Base-by-base conservation (phyloP, 176 grass and related monocot species). In the Pharus latifolius region DNA sequence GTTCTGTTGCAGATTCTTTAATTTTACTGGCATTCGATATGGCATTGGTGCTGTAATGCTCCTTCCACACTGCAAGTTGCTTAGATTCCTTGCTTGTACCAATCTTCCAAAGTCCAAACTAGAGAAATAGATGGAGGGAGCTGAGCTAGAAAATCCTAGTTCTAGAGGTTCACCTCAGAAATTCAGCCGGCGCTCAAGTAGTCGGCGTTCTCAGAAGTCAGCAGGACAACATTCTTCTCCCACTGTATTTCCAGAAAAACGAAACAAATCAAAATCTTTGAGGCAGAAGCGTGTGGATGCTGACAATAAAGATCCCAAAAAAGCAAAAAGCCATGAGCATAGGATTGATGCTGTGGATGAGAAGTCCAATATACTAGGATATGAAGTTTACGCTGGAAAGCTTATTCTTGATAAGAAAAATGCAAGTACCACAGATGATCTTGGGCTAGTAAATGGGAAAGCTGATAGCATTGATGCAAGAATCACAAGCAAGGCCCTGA, bases 401-500 rank as follows among this genome's bases (percentile, higher is more conserved):
- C 82, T 99, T 13, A 56, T 72, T 62, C 75, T 86, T 60, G 67
- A 88, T 63, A 91, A 85, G 63, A 88, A 88, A 74, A 83, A 67
- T 78, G 91, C 75, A 70, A 85, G 60, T 60, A 56, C 67, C 26
- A 83, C 64, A 27, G 60, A 89, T 72, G 75, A 83, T 75, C 67
- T 76, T 31, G 74, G 66, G 72, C 11, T 81, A 49, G 75, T 67
- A 65, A 67, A 65, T 40, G 72, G 53, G 28, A 84, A 87, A 72
- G 53, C 74, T 55, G 74, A 89, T 82, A 51, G 66, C 47, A 34
- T 80, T 63, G 74, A 93, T 69, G 75, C 87, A 65, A 94, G 80
- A 66, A 86, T 99, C 69, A 99, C 90, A 70, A 99, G 95, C 83
- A 93, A 94, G 80, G 76, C 81, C 73, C 79, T 99, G n/a, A 74